Evolutionary conservation across 2,329 filamentous ascomycete genomes (phyloP).

Genomic region (Fusarium xylarioides): DNA sequence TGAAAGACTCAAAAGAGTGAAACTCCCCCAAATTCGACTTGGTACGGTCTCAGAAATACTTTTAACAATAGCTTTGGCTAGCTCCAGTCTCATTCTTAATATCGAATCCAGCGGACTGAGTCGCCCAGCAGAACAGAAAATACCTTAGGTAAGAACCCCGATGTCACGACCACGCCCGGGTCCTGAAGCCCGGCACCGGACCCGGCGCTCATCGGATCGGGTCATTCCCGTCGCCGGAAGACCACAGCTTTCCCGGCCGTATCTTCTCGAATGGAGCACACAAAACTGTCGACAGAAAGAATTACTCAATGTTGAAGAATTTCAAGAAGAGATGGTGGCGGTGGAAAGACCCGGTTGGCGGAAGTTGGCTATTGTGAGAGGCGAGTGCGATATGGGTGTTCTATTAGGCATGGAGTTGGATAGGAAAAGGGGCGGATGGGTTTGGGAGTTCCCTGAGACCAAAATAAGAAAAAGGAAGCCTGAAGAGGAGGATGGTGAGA

Average conservation of each 20-base stretch:
- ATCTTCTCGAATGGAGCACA: conserved; percentile 39
- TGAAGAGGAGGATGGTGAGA: background rate
- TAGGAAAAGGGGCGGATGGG: conserved; percentile 26
- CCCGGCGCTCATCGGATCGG: conserved; percentile 36
- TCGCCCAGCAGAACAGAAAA: background rate
- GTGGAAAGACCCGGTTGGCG: conserved; percentile 33
- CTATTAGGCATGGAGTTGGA: conserved; percentile 30
- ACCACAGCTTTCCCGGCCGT: conserved; percentile 25
- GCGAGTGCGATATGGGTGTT: conserved; percentile 32
- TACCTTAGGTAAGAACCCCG: background rate
- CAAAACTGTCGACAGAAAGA: conserved; percentile 35
- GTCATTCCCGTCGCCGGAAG: conserved; percentile 8
- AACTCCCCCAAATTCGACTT: background rate
- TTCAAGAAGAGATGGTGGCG: conserved; percentile 29
- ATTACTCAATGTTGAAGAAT: conserved; percentile 20
- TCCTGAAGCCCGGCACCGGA: conserved; percentile 30
- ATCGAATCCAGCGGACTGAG: background rate
- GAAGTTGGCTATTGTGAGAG: conserved; percentile 36
- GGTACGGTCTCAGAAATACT: background rate
- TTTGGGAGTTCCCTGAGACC: conserved; percentile 39
- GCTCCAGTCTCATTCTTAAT: background rate
- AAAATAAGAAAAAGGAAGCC: conserved; percentile 1
- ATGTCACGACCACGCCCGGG: conserved; percentile 35
- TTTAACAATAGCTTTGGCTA: background rate
- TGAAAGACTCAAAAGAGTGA: conserved; percentile 30